These are phyloP conservation scores for Cicer cuneatum DNA, from an alignment of 306 rosid genomes.

Conservation along the genomic window DNA sequence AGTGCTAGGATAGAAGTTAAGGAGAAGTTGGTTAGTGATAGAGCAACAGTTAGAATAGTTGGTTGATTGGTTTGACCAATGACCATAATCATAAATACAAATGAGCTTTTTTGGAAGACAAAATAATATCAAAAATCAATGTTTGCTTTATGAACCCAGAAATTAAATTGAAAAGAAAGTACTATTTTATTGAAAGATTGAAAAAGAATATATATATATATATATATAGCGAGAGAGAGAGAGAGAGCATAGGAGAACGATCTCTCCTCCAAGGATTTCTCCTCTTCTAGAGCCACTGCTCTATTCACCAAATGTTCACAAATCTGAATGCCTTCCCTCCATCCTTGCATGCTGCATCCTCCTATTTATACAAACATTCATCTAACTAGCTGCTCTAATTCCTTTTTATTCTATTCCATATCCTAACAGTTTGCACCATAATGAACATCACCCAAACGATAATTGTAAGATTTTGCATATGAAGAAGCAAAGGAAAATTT, in stretches of 20 bases:
- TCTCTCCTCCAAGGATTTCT: conserved; percentile 2
- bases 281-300: not conserved
- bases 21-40: not conserved
- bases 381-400: not conserved
- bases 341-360: conserved; percentile 4
- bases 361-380: not conserved
- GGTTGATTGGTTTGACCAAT: not conserved
- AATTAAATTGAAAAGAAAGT: not conserved
- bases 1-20: not conserved
- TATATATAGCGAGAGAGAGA: too few relatives aligned
- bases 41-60: not conserved
- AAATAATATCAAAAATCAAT: not conserved
- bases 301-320: not conserved
- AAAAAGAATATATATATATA: not conserved
- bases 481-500: conserved; percentile 24
- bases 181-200: not conserved
- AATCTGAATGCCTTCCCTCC: conserved; percentile 6
- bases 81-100: conserved; percentile 24
- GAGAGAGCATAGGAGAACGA: not conserved
- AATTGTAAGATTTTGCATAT: conserved; percentile 17
- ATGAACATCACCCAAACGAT: not conserved
- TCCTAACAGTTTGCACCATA: conserved; percentile 23
- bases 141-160: not conserved
- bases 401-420: not conserved
- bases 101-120: conserved; percentile 2